A percentile compares a stretch with the other conserved stretches of the same genome.
These are phyloP conservation scores for Phytomonas francai DNA, from an alignment of 208 protist species.

Conservation along the genomic window DNA sequence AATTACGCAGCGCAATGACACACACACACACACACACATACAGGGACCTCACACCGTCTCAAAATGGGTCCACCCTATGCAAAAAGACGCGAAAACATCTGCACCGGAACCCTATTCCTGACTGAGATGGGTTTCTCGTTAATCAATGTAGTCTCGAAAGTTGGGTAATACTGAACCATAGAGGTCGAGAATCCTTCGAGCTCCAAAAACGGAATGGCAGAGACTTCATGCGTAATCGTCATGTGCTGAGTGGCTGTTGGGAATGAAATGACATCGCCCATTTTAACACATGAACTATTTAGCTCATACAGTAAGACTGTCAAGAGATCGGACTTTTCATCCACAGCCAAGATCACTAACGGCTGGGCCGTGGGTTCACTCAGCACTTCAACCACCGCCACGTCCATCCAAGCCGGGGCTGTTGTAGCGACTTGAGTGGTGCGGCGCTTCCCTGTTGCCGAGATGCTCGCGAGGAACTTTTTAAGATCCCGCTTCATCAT, in stretches of 20 bases:
- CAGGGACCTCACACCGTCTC: not conserved
- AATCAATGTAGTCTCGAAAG: conserved; percentile 33
- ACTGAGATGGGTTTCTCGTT: conserved; percentile 50
- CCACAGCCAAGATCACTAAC: conserved; percentile 30
- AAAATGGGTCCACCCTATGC: conserved; percentile 17
- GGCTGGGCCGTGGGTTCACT: conserved; percentile 66
- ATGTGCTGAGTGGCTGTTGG: conserved; percentile 17
- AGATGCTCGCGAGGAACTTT: conserved; percentile 27
- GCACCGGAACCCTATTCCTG: conserved; percentile 32
- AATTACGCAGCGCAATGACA: not conserved
- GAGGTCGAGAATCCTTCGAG: conserved; percentile 21
- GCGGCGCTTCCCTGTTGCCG: conserved; percentile 9
- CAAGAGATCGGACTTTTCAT: conserved; percentile 36
- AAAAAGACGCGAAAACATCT: conserved; percentile 73
- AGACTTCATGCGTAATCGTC: conserved; percentile 37
- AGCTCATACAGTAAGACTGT: conserved; percentile 60
- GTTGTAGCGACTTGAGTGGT: not conserved
- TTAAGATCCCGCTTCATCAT: conserved; percentile 54
- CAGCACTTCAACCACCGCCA: conserved; percentile 59
- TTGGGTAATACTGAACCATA: conserved; percentile 36
- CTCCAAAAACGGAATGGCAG: conserved; percentile 32
- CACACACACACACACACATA: conserved; percentile 5
- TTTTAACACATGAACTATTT: conserved; percentile 34
- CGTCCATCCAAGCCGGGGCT: conserved; percentile 3
- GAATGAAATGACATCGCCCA: conserved; percentile 47